phyloP scores from a whole-genome alignment of 176 grass and related monocot species.

The Otatea glauca region DNA sequence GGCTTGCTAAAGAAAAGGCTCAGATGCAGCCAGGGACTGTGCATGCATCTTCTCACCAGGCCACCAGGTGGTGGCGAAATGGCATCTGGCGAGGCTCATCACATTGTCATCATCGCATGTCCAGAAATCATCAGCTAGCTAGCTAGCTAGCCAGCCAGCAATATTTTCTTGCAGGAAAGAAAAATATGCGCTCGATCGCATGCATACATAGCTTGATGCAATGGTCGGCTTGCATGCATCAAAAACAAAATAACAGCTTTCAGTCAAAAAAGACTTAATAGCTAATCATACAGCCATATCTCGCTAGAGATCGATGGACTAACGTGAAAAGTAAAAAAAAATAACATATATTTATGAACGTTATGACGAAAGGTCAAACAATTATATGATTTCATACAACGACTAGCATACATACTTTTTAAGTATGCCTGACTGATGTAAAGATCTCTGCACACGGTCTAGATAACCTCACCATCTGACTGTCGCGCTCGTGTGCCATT shows the following conservation, averaged over 20 bases:
- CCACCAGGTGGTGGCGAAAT: background rate
- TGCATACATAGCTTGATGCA: background rate
- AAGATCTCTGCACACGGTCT: background rate
- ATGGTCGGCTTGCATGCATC: background rate
- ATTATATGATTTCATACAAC: background rate
- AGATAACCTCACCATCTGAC: background rate
- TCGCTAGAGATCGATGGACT: no score
- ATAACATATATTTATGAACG: background rate
- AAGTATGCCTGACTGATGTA: background rate
- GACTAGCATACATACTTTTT: background rate
- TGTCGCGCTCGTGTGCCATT: slow-evolving; percentile 11
- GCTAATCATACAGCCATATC: no score
- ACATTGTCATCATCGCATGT: background rate
- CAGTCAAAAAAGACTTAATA: no score
- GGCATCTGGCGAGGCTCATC: background rate
- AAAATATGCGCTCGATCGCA: background rate
- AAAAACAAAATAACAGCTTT: background rate
- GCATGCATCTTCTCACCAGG: background rate
- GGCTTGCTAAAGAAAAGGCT: background rate
- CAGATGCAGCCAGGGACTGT: background rate
- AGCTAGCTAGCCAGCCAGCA: background rate
- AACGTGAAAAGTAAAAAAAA: background rate
- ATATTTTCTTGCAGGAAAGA: background rate
- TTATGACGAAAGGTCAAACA: background rate
- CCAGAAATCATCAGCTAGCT: background rate